Evolutionary conservation across 768 basidiomycete genomes (phyloP).

Genomic region (Lactarius psammicola): DNA sequence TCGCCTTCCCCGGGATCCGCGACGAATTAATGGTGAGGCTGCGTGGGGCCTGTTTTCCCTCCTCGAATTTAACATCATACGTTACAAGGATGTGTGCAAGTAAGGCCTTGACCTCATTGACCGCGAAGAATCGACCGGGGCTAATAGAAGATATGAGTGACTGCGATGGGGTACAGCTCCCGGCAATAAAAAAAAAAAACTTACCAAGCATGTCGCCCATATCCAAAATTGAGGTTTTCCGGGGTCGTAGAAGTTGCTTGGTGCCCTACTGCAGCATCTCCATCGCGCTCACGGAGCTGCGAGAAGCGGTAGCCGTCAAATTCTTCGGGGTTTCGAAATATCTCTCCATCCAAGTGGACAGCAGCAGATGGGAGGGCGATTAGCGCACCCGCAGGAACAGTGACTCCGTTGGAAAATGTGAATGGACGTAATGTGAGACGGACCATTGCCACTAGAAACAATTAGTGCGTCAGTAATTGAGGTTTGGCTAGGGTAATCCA

Average conservation of each 20-base stretch:
- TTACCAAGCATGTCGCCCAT: slow-evolving; percentile 35
- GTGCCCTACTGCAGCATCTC: slow-evolving; percentile 21
- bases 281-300: slow-evolving; percentile 31
- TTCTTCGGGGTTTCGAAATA: slow-evolving; percentile 42
- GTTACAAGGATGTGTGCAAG: slow-evolving; percentile 26
- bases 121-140: slow-evolving; percentile 27
- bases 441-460: slow-evolving; percentile 22
- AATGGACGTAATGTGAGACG: slow-evolving; percentile 33
- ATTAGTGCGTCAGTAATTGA: too few species aligned
- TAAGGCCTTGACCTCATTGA: slow-evolving; percentile 30
- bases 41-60: slow-evolving; percentile 25
- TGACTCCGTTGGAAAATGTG: slow-evolving; percentile 39
- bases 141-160: too few species aligned
- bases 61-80: slow-evolving; percentile 32
- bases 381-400: slow-evolving; percentile 41
- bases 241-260: slow-evolving; percentile 33
- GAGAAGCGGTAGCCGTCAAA: slow-evolving; percentile 46
- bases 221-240: slow-evolving; percentile 36
- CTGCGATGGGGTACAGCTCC: neutral
- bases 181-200: slow-evolving; percentile 9
- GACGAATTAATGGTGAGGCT: too few species aligned
- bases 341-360: slow-evolving; percentile 43
- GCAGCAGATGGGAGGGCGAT: slow-evolving; percentile 35
- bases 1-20: too few species aligned
- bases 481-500: neutral